Base-by-base conservation (phyloP, 495 filamentous ascomycete species). In the Clohesyomyces aquaticus region DNA sequence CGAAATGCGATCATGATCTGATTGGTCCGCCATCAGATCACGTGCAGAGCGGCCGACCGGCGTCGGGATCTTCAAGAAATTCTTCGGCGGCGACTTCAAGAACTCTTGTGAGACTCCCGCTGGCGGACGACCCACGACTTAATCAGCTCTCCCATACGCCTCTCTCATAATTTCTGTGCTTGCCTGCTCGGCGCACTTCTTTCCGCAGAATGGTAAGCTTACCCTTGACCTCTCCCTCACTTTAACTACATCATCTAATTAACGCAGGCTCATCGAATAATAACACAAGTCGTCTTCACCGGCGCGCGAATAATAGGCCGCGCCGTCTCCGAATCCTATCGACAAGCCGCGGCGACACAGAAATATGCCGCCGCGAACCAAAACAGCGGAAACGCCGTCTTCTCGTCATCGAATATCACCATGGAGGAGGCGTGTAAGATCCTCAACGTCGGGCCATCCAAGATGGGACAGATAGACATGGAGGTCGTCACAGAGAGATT, bases 371-470 rank as follows among this genome's bases (percentile, higher is more conserved):
- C 86, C n/a, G 82, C 87, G 56, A 80, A 80, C 25, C 79, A 80
- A 55, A 70, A 78, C 28, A 77, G 79, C 43, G 75, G 79, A 45
- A 79, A 77, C 45, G 71, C 68, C 18, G 79, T 84, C 57, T 79
- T 84, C 61, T 74, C 83, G 38, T 83, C 86, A 35, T 80, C 83
- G 41, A 89, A 90, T 65, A 85, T 96, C 70, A 95, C 91, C 8
- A 84, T 98, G 54, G 93, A 96, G 66, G 94, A 98, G 78, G 95
- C 94, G 10, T 97, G 92, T 84, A 92, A 91, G 77, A 98, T 98
- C 74, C 85, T 98, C 57, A 96, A 98, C 75, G 91, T 98, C 66
- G 91, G 92, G 77, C 91, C 92, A 47, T 90, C 93, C 2, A 83
- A 88, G 69, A 84, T 80, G 56, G 91, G 87, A n/a, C 80, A 90